phyloP scores from a whole-genome alignment of 257 asterid species.

The Solanum acaule region DNA sequence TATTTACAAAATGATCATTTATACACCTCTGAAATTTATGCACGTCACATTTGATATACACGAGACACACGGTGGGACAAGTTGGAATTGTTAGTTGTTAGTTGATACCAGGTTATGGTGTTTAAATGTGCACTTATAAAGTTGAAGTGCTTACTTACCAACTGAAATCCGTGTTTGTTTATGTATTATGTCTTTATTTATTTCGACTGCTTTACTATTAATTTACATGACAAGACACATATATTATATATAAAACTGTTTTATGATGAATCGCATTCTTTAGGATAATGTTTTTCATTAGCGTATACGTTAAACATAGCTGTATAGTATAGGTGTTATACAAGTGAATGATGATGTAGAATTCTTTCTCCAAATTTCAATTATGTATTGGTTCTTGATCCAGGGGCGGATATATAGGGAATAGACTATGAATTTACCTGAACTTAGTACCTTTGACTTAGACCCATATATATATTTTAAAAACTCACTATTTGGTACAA shows the following conservation, averaged over 20 bases:
- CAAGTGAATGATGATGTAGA: not conserved
- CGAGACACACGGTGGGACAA: not conserved
- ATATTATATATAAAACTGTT: not conserved
- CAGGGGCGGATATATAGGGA: not conserved
- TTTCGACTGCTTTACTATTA: not conserved
- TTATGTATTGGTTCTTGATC: not conserved
- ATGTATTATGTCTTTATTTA: too few species aligned
- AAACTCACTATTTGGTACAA: too few species aligned
- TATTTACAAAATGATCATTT: too few species aligned
- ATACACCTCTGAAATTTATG: too few species aligned
- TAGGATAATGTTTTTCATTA: not conserved
- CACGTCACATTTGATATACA: not conserved
- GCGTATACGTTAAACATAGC: not conserved
- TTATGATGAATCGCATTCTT: not conserved
- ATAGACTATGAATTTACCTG: not conserved
- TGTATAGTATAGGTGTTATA: not conserved
- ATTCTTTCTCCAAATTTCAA: not conserved
- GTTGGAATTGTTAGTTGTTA: too few species aligned
- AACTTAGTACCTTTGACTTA: too few species aligned
- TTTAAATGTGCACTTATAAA: too few species aligned
- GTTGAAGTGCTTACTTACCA: not conserved
- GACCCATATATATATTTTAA: not conserved
- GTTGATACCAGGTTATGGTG: too few species aligned
- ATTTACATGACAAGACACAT: not conserved
- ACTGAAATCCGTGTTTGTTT: fast-evolving